A percentile compares a stretch with the other conserved stretches of the same genome.
Evolutionary conservation across 345 rosid genomes (phyloP).

Genomic region (Corchorus olitorius): DNA sequence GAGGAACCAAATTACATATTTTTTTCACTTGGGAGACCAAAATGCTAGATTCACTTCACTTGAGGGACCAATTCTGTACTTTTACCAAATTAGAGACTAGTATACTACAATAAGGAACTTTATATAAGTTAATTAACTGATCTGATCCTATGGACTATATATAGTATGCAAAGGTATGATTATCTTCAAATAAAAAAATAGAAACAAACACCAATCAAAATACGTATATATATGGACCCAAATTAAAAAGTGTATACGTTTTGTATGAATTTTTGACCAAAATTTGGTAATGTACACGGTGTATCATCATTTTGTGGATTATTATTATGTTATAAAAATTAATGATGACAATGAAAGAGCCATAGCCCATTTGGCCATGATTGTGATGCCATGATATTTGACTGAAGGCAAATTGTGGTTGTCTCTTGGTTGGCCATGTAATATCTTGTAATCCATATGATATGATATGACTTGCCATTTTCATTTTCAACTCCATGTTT

Average conservation of each 20-base stretch:
- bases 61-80: too few relatives aligned
- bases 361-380: neutral
- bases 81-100: too few relatives aligned
- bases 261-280: neutral
- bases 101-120: too few relatives aligned
- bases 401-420: neutral
- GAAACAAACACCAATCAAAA: neutral
- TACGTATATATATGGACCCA: neutral
- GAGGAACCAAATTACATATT: too few relatives aligned
- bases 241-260: neutral
- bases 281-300: neutral
- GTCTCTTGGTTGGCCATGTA: neutral
- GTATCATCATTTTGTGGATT: neutral
- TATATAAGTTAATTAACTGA: too few relatives aligned
- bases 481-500: neutral
- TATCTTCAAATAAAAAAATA: neutral
- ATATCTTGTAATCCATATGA: neutral
- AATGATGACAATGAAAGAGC: neutral
- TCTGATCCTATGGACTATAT: neutral
- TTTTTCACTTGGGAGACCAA: too few relatives aligned
- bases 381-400: conserved; percentile 1
- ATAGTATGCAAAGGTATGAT: too few relatives aligned
- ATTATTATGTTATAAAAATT: neutral
- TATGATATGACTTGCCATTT: neutral
- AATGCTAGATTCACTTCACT: too few relatives aligned